Percentiles rank a stretch among this genome's conserved stretches.
Evolutionary conservation across 2,329 filamentous ascomycete genomes (phyloP).

Genomic region (Talaromyces albobiverticillius): DNA sequence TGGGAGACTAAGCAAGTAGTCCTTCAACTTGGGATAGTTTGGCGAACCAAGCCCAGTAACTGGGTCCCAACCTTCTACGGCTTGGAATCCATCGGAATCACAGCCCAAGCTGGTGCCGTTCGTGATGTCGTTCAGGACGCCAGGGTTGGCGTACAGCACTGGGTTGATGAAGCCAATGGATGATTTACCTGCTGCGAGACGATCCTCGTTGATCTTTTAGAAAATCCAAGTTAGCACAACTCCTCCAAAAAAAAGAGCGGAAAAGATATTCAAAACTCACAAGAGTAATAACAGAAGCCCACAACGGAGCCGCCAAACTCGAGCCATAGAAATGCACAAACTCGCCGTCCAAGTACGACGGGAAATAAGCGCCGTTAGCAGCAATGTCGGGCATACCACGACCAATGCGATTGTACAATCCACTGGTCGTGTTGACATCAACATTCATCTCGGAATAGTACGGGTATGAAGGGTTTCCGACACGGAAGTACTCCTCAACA

Average conservation of each 20-base stretch:
- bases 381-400: conserved; percentile 51
- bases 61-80: conserved; percentile 30
- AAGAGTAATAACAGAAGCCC: conserved; percentile 29
- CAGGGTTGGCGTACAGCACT: conserved; percentile 35
- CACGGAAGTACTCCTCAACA: conserved; percentile 41
- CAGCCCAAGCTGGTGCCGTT: conserved; percentile 34
- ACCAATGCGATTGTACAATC: conserved; percentile 45
- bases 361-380: conserved; percentile 40
- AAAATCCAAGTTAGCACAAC: conserved; percentile 31
- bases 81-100: conserved; percentile 24
- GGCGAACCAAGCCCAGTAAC: conserved; percentile 32
- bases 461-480: conserved; percentile 27
- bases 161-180: conserved; percentile 54
- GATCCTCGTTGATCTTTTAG: conserved; percentile 60
- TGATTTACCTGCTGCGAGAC: conserved; percentile 48
- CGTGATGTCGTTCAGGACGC: conserved; percentile 42
- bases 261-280: no score
- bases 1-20: conserved; percentile 23
- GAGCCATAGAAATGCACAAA: conserved; percentile 25
- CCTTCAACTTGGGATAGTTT: conserved; percentile 28
- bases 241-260: conserved; percentile 50
- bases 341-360: conserved; percentile 19
- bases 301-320: conserved; percentile 28
- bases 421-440: conserved; percentile 34
- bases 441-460: conserved; percentile 32